phyloP scores from a whole-genome alignment of 2,329 filamentous ascomycete genomes.

The Aspergillus tanneri region DNA sequence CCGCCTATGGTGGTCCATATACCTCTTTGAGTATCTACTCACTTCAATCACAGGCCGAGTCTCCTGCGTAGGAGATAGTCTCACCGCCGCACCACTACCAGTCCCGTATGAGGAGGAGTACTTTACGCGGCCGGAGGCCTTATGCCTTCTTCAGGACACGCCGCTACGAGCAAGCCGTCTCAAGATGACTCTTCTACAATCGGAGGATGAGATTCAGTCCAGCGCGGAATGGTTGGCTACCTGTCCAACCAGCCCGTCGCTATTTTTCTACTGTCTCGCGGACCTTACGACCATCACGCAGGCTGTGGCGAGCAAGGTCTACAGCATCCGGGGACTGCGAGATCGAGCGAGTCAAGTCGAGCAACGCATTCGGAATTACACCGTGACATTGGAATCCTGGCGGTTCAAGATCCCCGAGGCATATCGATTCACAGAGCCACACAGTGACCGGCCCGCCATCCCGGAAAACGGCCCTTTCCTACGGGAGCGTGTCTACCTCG shows the following conservation, averaged over 20 bases:
- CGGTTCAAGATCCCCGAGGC: constrained; percentile 30
- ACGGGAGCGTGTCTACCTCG: constrained; percentile 38
- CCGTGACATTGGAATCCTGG: constrained; percentile 36
- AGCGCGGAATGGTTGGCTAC: constrained; percentile 22
- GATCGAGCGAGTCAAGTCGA: constrained; percentile 33
- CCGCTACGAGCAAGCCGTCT: constrained; percentile 22
- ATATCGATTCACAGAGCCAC: constrained; percentile 35
- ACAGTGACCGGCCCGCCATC: constrained; percentile 22
- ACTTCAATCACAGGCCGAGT: constrained; percentile 44
- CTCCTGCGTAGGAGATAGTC: constrained; percentile 38
- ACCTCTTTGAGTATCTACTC: constrained; percentile 42
- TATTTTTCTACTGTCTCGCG: constrained; percentile 40
- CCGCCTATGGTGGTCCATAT: constrained; percentile 47
- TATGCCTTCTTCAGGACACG: constrained; percentile 26
- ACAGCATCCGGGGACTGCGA: constrained; percentile 39
- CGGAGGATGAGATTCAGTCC: constrained; percentile 11
- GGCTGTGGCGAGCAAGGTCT: constrained; percentile 38
- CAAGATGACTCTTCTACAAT: constrained; percentile 31
- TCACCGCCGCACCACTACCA: constrained; percentile 41
- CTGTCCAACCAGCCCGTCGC: constrained; percentile 31
- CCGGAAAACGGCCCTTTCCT: constrained; percentile 17
- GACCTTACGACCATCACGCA: constrained; percentile 41
- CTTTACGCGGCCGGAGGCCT: constrained; percentile 28
- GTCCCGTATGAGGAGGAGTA: constrained; percentile 39
- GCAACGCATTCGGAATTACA: constrained; percentile 33